Conservation (phyloP, 192 early-diverging fungal species). For the Tieghemiomyces parasiticus region DNA sequence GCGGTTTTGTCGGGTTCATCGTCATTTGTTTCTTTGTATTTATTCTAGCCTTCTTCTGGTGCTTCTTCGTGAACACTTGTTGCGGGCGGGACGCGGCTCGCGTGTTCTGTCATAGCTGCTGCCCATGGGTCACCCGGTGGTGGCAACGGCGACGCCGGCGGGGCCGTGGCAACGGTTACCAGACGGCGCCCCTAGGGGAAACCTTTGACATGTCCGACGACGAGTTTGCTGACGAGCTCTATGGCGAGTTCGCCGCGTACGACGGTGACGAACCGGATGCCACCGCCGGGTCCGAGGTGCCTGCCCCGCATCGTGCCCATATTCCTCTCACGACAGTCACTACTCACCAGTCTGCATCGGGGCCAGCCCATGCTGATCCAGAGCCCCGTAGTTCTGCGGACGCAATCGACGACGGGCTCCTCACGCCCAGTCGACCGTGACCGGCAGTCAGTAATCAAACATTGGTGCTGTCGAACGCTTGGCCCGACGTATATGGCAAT, state of each 20-base stretch:
- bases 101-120: conserved; percentile 14
- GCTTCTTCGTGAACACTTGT: conserved; percentile 27
- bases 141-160: conserved; percentile 9
- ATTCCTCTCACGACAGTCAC: too few species aligned
- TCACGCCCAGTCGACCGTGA: too few species aligned
- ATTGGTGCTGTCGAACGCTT: too few species aligned
- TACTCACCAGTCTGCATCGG: too few species aligned
- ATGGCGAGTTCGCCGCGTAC: background rate
- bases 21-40: conserved; percentile 24
- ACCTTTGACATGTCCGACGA: background rate
- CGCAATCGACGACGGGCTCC: too few species aligned
- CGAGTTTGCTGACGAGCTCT: background rate
- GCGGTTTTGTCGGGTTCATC: conserved; percentile 18
- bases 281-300: background rate
- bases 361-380: too few species aligned
- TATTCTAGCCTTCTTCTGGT: conserved; percentile 25
- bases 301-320: background rate
- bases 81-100: conserved; percentile 19
- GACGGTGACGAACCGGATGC: background rate
- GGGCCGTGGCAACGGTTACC: background rate
- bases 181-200: conserved; percentile 16
- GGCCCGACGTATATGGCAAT: too few species aligned
- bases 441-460: too few species aligned
- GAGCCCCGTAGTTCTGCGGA: too few species aligned
- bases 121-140: conserved; percentile 19